Evolutionary conservation across 1,284 basidiomycete species (phyloP).

Genomic region (Ceraceosorus bombacis): DNA sequence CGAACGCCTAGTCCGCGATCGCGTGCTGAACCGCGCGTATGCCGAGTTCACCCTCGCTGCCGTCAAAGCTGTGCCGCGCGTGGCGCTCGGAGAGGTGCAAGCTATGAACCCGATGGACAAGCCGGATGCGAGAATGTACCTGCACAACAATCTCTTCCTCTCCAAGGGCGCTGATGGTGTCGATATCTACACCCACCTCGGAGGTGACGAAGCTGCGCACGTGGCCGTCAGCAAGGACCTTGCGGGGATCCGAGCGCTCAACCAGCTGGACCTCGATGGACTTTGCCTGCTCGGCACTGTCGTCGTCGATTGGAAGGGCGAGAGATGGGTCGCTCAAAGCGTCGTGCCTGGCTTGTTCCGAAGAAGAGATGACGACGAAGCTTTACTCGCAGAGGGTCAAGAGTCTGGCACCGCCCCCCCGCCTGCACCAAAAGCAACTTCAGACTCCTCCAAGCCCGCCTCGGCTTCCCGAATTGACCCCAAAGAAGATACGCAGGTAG

Average conservation of each 20-base stretch:
- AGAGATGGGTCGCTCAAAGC: conserved; percentile 58
- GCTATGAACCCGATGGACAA: conserved; percentile 58
- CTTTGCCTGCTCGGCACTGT: conserved; percentile 50
- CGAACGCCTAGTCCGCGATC: conserved; percentile 55
- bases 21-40: conserved; percentile 55
- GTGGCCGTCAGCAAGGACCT: conserved; percentile 57
- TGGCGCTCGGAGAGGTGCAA: conserved; percentile 54
- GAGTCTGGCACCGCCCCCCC: conserved; percentile 9
- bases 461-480: conserved; percentile 32
- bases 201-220: conserved; percentile 56
- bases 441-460: conserved; percentile 8
- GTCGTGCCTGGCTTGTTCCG: conserved; percentile 57
- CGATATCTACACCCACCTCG: conserved; percentile 55
- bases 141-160: conserved; percentile 57
- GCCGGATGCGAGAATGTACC: conserved; percentile 54
- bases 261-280: conserved; percentile 53
- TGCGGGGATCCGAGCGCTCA: conserved; percentile 54
- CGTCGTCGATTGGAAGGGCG: conserved; percentile 57
- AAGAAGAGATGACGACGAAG: conserved; percentile 42
- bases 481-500: conserved; percentile 48
- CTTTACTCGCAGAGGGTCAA: conserved; percentile 20
- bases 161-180: conserved; percentile 57
- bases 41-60: conserved; percentile 56
- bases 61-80: conserved; percentile 53
- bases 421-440: background rate